Base-by-base conservation (phyloP, 1,284 basidiomycete genomes). In the Violaceomyces palustris region DNA sequence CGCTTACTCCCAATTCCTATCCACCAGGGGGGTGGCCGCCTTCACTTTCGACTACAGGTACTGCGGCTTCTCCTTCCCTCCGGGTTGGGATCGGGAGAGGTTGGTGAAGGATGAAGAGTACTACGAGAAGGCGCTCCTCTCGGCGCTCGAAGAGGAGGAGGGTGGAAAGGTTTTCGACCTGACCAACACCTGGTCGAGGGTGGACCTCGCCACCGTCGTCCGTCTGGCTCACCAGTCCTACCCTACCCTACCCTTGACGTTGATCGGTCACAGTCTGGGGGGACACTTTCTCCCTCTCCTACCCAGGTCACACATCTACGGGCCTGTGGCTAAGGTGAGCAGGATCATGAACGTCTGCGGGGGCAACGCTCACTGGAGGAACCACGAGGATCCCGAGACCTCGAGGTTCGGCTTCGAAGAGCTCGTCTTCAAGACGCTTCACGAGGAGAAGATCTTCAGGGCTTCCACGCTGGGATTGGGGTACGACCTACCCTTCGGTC, bases 1-100 rank as follows among this genome's bases (percentile, higher is more conserved):
- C 44, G 46, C 38, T 19, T 52, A 59, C 12, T 61, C 64, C 17
- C 27, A 38, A 1, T 64, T 50, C 47, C 55, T 67, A 14, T 39
- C 59, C 1, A 34, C 36, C 6, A 48, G 63, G 21, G 64, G 62
- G n/a, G 45, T 67, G 1, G 55, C 46, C 8, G 56, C 57, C 11
- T 57, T 50, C 29, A 67, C 64, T 0, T 62, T 64, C 39, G 64
- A 67, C 54, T 67, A 59, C 18, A 51, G 62, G 29, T 67, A 42
- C 27, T 53, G 54, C 1, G 64, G 64, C 6, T 39, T 43, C 5
- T 62, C 59, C 6, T 62, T 67, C 25, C 64, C 64, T 7, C 40
- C 45, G 18, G 45, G 59, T 15, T 38, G 22, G n/a, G 52, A 50
- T n/a, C 39, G 55, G 3, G 31, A 22, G 10, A 56, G 45, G 32